A percentile compares a stretch with the other conserved stretches of the same genome.
phyloP scores from a whole-genome alignment of 768 basidiomycete species.

The Mycena sanguinolenta region DNA sequence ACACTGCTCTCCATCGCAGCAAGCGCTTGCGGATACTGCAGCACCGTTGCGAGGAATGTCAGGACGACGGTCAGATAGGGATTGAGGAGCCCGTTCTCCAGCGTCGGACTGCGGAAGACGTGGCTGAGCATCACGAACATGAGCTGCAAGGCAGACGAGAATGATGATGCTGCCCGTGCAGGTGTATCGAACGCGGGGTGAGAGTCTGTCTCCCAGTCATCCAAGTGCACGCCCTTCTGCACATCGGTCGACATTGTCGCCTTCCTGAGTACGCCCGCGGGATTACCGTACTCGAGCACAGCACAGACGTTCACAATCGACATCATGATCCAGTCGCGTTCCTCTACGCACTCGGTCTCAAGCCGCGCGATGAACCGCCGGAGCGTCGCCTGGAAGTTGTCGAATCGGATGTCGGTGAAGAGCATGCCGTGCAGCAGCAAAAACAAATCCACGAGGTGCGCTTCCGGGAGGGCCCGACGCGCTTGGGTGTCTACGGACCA shows the following conservation, averaged over 20 bases:
- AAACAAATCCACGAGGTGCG: too few species aligned
- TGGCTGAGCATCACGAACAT: too few species aligned
- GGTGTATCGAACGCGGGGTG: too few species aligned
- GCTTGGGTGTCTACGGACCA: too few species aligned
- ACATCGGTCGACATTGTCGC: conserved; percentile 60
- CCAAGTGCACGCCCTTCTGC: conserved; percentile 33
- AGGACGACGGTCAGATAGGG: conserved; percentile 66
- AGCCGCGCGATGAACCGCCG: conserved; percentile 92
- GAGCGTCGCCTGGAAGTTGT: conserved; percentile 87
- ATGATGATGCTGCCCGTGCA: conserved; percentile 65
- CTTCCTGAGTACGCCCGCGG: conserved; percentile 76
- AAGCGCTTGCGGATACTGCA: conserved; percentile 73
- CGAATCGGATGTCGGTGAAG: conserved; percentile 94
- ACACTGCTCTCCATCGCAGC: conserved; percentile 73
- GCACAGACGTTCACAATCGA: conserved; percentile 85
- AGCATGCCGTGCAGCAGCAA: conserved; percentile 75
- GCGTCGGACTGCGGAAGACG: too few species aligned
- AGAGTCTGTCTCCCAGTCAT: too few species aligned
- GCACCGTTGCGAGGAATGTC: conserved; percentile 68
- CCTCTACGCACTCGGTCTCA: conserved; percentile 73
- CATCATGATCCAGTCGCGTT: conserved; percentile 97
- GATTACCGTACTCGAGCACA: conserved; percentile 89
- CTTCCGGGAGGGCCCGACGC: too few species aligned
- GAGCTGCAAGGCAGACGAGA: conserved; percentile 68
- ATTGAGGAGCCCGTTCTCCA: conserved; percentile 34